Evolutionary conservation across 768 basidiomycete species (phyloP).

Genomic region (Lyophyllum decastes): DNA sequence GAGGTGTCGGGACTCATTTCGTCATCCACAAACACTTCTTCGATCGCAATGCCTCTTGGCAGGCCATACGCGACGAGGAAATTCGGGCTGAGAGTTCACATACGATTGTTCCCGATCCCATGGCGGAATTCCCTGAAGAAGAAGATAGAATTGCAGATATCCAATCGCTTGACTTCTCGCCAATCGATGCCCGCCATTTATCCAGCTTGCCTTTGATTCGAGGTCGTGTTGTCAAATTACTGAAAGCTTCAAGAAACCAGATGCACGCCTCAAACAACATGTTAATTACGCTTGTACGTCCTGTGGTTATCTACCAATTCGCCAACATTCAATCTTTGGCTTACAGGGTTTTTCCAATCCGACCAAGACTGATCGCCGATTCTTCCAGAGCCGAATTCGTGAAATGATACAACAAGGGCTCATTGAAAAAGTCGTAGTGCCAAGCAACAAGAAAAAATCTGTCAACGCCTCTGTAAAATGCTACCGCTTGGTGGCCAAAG

Average conservation of each 20-base stretch:
- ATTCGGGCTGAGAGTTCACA: constrained; percentile 41
- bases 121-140: constrained; percentile 29
- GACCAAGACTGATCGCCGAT: constrained; percentile 76
- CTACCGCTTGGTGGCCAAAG: constrained; percentile 60
- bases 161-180: constrained; percentile 54
- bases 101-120: constrained; percentile 8
- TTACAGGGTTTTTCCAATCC: constrained; percentile 74
- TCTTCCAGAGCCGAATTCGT: constrained; percentile 74
- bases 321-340: background rate
- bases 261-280: constrained; percentile 78
- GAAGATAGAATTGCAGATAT: constrained; percentile 34
- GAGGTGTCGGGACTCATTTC: constrained; percentile 75
- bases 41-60: constrained; percentile 74
- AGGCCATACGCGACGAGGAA: constrained; percentile 74
- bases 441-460: constrained; percentile 52
- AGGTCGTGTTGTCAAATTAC: constrained; percentile 67
- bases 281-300: constrained; percentile 71
- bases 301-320: background rate
- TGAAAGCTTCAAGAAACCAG: constrained; percentile 68
- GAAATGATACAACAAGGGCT: constrained; percentile 73
- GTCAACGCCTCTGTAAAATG: constrained; percentile 56
- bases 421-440: constrained; percentile 75
- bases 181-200: constrained; percentile 77
- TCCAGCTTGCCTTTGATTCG: constrained; percentile 74
- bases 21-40: constrained; percentile 86